Base-by-base conservation (phyloP, 176 grass and related monocot species). In the Miscanthus lutarioriparius region DNA sequence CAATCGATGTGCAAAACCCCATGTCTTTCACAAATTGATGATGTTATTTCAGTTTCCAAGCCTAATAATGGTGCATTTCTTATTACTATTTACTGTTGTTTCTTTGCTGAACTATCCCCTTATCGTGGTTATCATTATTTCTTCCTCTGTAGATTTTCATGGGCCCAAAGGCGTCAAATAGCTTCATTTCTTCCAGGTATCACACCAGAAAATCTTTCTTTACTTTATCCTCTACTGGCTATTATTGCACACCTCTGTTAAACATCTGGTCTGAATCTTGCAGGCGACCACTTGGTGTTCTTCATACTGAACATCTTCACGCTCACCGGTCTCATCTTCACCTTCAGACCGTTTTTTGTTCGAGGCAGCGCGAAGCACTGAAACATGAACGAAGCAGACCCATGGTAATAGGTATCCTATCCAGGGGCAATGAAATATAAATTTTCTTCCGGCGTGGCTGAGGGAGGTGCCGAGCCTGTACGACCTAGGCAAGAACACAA, bases 241-340 rank as follows among this genome's bases (percentile, higher is more conserved):
- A 9, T 16, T 16, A 28, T 28, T 9, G 12, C 1, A 3, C 40
- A 16, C 41, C 32, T 80, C 27, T 65, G 28, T 15, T 89, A 16
- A 16, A 61, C 37, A 61, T 47, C 67, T 49, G n/a, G 5, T 82
- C 25, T 38, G 23, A 33, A 79, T 71, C 39, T 80, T 76, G 69
- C 91, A 93, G 91, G 88, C 19, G 82, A 91, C 49, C 86, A 93
- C 61, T 47, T 90, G 74, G 82, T 93, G 51, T 91, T 93, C 79
- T 93, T 93, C 74, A 70, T 72, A 23, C 72, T 93, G 54, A 93
- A 86, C 14, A 64, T 88, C 20, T 72, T 86, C 64, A 78, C 80
- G 6, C 16, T 83, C 43, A 79, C 80, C 23, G 88, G 79, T 10
- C 33, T 88, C 19, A 25, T 89, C 38, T 59, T 76, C 84, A 92